phyloP scores from a whole-genome alignment of 2,329 filamentous ascomycete species.

The Apiospora saccharicola region DNA sequence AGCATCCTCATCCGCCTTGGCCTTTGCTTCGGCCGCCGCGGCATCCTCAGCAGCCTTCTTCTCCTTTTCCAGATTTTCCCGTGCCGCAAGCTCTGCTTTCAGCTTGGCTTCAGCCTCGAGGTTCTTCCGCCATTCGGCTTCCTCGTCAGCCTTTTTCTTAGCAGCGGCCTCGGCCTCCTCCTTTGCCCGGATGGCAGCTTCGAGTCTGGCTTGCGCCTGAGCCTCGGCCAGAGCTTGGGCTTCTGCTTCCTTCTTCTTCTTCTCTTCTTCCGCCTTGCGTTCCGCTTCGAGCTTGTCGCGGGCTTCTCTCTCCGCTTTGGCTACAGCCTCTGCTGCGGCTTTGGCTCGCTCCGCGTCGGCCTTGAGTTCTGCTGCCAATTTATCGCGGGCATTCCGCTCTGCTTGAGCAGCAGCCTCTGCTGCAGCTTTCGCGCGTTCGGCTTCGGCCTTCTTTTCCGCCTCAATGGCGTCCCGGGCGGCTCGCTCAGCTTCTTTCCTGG shows the following conservation, averaged over 20 bases:
- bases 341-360: constrained; percentile 45
- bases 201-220: constrained; percentile 38
- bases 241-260: constrained; percentile 36
- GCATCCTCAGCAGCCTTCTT: constrained; percentile 38
- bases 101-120: constrained; percentile 44
- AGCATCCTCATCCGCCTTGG: constrained; percentile 47
- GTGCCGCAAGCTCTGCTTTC: constrained; percentile 50
- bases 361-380: constrained; percentile 48
- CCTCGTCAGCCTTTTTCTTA: constrained; percentile 29
- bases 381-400: constrained; percentile 55
- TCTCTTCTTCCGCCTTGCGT: constrained; percentile 40
- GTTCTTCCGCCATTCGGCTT: constrained; percentile 38
- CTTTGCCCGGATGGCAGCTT: constrained; percentile 32
- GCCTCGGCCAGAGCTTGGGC: constrained; percentile 42
- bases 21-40: constrained; percentile 54
- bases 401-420: constrained; percentile 51
- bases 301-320: constrained; percentile 43
- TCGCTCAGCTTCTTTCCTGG: constrained; percentile 54
- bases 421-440: constrained; percentile 42
- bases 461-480: constrained; percentile 50
- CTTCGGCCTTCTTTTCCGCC: constrained; percentile 47
- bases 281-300: constrained; percentile 44
- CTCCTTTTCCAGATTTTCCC: constrained; percentile 50
- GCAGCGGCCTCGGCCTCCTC: constrained; percentile 40
- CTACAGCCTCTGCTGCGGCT: constrained; percentile 44